Base-by-base conservation (phyloP, 495 filamentous ascomycete species). In the Mytilinidion resinicola region DNA sequence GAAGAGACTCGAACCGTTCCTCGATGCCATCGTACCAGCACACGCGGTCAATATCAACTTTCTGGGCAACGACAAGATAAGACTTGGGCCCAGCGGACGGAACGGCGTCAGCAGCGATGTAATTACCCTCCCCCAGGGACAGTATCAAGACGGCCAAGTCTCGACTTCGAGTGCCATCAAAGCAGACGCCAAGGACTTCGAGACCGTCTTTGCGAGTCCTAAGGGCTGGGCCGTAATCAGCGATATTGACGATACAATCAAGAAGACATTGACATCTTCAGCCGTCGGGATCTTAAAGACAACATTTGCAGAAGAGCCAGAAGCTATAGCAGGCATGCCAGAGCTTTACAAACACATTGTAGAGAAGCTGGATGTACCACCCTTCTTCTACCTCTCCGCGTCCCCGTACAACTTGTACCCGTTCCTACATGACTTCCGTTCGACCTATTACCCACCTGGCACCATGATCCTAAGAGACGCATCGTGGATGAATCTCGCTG, bases 211-310 rank as follows among this genome's bases (percentile, higher is more conserved):
- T 66, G 88, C 88, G 0, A 82, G 80, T 21, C 82, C 88, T 0
- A 80, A 89, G 57, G 92, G 92, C 10, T 96, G 91, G 91, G 80
- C 84, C 3, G 73, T 97, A 5, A 85, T 97, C 57, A 93, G 88
- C 36, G 92, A 97, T 66, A 85, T 97, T 67, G 92, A 97, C 71
- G 92, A 97, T 71, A 93, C 92, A 2, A 95, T 96, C 76, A 96
- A 97, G 73, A 76, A 90, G 51, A 95, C 92, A 0, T 79, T 87
- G 67, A 95, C 93, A 2, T 82, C 82, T 41, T 82, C 87, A 46
- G 81, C 87, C 1, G 80, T 86, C 44, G 89, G 89, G 6, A 90
- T 96, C 59, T 75, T 96, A 4, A 79, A 81, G 36, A 86, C 86
- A 10, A 97, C 91, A 2, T 96, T 97, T 65, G 82, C 85, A 42